Base-by-base conservation (phyloP, 2,329 filamentous ascomycete species). In the Talaromyces atroroseus region DNA sequence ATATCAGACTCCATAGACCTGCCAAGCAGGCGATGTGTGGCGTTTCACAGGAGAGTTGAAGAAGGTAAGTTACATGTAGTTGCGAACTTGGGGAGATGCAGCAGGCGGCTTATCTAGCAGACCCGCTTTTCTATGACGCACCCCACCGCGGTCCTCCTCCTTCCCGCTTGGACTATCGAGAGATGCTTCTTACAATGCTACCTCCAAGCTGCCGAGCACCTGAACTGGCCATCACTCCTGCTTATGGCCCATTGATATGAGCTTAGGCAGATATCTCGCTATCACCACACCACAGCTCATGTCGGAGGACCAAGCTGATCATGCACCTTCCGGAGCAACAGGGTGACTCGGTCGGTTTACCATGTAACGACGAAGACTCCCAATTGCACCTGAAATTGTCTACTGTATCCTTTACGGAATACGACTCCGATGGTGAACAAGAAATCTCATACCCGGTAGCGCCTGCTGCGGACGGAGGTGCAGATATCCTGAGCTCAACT, bases 361-460 rank as follows among this genome's bases (percentile, higher is more conserved):
- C 26, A 46, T 23, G 18, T 46, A 49, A 34, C 24, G 44, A 32
- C 18, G 44, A 34, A 40, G 10, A 46, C 24, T 7, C 36, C 18
- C 20, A 40, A 21, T 40, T 54, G 36, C 46, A 47, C 50, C 24
- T 50, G 46, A 46, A 46, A 20, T 6, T 40, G 40, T 50, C 56
- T 16, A 46, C 3, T 40, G 21, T 20, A 21, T 49, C 55, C 1
- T 18, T 50, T 26, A 45, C 23, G 14, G 48, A 44, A 12, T 24
- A 21, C 26, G 47, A 23, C 49, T 18, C 61, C 59, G 2, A 63
- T 63, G 23, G 62, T 56, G 1, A 57, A 62, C 3, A 56, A 32
- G 23, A 45, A 64, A 40, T 47, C 21, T 3, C 64, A 63, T 48
- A 58, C 53, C 6, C 34, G 36, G 36, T 26, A 54, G 55, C 38